A percentile compares a stretch with the other conserved stretches of the same genome.
Evolutionary conservation across 2,329 filamentous ascomycete genomes (phyloP).

Genomic region (Talaromyces sp.): DNA sequence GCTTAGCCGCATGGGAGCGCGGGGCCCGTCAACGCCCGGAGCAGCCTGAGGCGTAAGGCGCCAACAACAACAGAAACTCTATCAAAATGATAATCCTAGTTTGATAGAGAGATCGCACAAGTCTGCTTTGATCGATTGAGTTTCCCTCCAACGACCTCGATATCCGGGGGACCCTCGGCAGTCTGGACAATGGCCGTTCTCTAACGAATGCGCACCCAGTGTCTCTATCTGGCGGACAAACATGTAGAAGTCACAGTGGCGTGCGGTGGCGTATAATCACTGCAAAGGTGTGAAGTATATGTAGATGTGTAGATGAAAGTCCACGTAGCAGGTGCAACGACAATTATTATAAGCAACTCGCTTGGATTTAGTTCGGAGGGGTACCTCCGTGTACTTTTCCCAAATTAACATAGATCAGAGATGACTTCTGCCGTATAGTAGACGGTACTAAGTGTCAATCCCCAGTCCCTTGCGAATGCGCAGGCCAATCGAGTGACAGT

Average conservation of each 20-base stretch:
- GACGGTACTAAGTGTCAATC: neutral
- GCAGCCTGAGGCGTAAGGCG: neutral
- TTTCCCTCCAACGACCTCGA: neutral
- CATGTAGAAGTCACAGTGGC: neutral
- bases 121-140: neutral
- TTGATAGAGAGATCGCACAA: neutral
- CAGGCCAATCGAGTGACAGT: neutral
- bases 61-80: neutral
- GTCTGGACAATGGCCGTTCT: neutral
- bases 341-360: neutral
- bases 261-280: neutral
- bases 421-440: neutral
- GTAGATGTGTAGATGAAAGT: neutral
- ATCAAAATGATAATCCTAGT: too few species aligned
- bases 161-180: neutral
- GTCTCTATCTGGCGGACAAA: neutral
- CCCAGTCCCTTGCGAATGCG: neutral
- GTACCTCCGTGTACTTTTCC: neutral
- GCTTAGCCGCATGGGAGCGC: slow-evolving; percentile 5
- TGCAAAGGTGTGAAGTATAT: neutral
- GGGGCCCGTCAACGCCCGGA: neutral
- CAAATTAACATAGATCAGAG: neutral
- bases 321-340: neutral
- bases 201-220: neutral
- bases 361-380: neutral